A percentile compares a stretch with the other conserved stretches of the same genome.
phyloP scores from a whole-genome alignment of 192 early-diverging fungal genomes.

The Coemansia pectinata region DNA sequence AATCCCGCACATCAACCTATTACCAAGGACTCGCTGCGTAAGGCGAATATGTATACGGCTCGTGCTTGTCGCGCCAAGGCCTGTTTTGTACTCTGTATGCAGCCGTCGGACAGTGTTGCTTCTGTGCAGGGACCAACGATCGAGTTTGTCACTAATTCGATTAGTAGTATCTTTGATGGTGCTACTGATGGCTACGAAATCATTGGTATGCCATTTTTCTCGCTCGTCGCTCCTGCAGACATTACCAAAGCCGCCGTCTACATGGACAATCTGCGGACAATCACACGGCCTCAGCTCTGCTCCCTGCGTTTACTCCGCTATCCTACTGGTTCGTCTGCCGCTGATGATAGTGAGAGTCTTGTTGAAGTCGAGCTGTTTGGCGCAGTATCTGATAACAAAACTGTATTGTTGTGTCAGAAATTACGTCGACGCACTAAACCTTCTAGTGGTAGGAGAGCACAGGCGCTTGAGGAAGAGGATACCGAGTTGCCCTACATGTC shows the following conservation, averaged over 20 bases:
- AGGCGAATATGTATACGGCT: constrained; percentile 43
- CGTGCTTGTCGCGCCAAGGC: constrained; percentile 40
- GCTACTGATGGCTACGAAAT: constrained; percentile 42
- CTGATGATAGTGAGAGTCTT: background rate
- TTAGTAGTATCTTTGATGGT: constrained; percentile 32
- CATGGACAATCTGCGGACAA: constrained; percentile 21
- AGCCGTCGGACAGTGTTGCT: background rate
- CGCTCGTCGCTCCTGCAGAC: constrained; percentile 27
- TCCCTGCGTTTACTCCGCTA: constrained; percentile 11
- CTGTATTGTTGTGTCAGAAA: constrained; percentile 43
- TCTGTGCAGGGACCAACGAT: constrained; percentile 24
- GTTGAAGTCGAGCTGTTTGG: constrained; percentile 44
- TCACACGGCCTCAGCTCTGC: constrained; percentile 34
- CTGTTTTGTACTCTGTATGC: constrained; percentile 28
- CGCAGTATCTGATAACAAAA: constrained; percentile 32
- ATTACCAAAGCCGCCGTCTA: constrained; percentile 34
- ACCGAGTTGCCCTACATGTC: constrained; percentile 27
- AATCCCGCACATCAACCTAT: constrained; percentile 13
- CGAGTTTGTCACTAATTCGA: constrained; percentile 45
- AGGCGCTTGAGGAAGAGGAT: background rate
- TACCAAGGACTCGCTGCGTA: constrained; percentile 31
- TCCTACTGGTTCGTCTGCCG: constrained; percentile 2
- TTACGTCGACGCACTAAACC: background rate
- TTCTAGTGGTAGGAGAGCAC: background rate
- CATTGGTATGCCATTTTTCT: constrained; percentile 31